phyloP scores from a whole-genome alignment of 345 rosid species.

The Populus euphratica region DNA sequence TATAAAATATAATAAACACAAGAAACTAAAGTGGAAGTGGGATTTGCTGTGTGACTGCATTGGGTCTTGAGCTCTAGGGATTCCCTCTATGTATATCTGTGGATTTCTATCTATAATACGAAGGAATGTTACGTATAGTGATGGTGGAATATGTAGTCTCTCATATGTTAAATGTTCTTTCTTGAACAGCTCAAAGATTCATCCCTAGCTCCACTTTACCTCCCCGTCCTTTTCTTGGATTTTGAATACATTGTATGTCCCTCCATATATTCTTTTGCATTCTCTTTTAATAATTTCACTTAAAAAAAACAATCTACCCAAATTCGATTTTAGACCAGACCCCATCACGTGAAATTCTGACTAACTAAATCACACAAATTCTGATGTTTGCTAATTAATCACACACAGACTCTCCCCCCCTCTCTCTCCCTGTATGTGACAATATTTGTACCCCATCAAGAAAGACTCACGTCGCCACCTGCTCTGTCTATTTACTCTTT shows the following conservation, averaged over 20 bases:
- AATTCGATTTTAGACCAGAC: constrained; percentile 19
- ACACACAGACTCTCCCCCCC: not conserved
- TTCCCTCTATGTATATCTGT: constrained; percentile 45
- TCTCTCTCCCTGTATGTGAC: not conserved
- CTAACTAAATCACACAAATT: constrained; percentile 5
- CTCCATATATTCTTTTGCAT: constrained; percentile 16
- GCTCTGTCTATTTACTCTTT: constrained; percentile 63
- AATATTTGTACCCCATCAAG: constrained; percentile 27
- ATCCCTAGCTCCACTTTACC: constrained; percentile 48
- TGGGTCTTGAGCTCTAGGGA: constrained; percentile 60
- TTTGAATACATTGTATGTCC: constrained; percentile 31
- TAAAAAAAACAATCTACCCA: not conserved
- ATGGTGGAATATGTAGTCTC: constrained; percentile 34
- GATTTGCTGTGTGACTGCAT: constrained; percentile 36
- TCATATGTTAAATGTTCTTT: constrained; percentile 21
- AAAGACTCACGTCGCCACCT: constrained; percentile 57
- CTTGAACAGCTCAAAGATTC: constrained; percentile 65
- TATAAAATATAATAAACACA: not conserved
- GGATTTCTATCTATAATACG: constrained; percentile 17
- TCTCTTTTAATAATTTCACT: not conserved
- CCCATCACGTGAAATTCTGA: constrained; percentile 43
- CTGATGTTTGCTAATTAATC: constrained; percentile 4
- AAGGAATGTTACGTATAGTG: constrained; percentile 60
- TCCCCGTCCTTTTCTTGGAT: constrained; percentile 40
- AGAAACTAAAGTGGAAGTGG: constrained; percentile 36